Evolutionary conservation across 2,329 filamentous ascomycete genomes (phyloP).

Genomic region (Aspergillus glaucus): DNA sequence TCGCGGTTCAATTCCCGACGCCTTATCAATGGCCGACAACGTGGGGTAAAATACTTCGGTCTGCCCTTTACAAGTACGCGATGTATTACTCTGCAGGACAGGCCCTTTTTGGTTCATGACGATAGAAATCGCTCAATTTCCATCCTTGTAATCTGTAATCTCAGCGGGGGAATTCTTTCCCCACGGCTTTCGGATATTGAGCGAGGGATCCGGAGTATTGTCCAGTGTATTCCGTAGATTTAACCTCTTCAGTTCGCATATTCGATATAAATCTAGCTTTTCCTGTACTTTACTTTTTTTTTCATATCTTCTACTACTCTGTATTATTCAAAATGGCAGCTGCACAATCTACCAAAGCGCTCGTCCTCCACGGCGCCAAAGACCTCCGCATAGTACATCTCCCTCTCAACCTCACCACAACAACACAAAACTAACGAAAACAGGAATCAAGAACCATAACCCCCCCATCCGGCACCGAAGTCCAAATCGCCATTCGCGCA

Average conservation of each 20-base stretch:
- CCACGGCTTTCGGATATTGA: constrained; percentile 8
- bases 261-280: neutral
- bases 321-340: constrained; percentile 12
- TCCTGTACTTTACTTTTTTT: neutral
- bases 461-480: constrained; percentile 47
- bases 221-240: neutral
- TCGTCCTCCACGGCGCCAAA: constrained; percentile 57
- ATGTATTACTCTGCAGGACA: no score
- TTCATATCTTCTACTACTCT: constrained; percentile 5
- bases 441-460: constrained; percentile 50
- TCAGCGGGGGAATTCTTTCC: neutral
- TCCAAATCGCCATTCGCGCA: constrained; percentile 58
- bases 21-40: constrained; percentile 2
- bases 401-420: neutral
- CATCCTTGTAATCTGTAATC: no score
- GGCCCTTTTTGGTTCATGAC: no score
- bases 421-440: constrained; percentile 5
- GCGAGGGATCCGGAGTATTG: neutral
- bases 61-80: no score
- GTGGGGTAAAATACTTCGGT: neutral
- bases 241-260: neutral
- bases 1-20: constrained; percentile 9
- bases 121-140: no score
- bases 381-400: constrained; percentile 52
- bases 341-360: constrained; percentile 26